Base-by-base conservation (phyloP, 495 filamentous ascomycete genomes). In the Saxophila tyrrhenica region DNA sequence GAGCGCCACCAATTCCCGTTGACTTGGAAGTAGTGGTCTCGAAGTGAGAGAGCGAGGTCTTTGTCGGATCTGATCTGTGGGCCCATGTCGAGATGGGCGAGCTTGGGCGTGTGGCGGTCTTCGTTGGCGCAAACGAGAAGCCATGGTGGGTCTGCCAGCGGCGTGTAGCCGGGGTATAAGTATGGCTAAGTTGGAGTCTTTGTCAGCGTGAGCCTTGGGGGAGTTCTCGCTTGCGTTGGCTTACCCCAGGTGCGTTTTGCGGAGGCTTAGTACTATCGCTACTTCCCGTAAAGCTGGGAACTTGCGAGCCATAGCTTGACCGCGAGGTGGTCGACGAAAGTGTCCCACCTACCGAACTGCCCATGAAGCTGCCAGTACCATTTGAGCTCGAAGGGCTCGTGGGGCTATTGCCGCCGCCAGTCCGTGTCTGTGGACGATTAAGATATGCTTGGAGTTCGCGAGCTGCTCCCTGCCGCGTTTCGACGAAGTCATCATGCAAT, bases 401-500 rank as follows among this genome's bases (percentile, higher is more conserved):
- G 38, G 50, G 64, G 52, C 55, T 65, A 16, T 43, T 58, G n/a
- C 41, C 41, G 17, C 41, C 41, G 7, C 48, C 62, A 13, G 64
- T 51, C 44, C 60, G 59, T 11, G 47, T 44, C 20, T 55, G 29
- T 1, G 65, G 65, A 0, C 59, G 44, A 41, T 69, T 67, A 0
- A 72, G 66, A 23, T 58, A 63, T 0, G 53, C 57, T 59, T 68
- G 63, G 0, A 71, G 54, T 8, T 64, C 57, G 17, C 62, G 54
- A 20, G 69, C 67, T 39, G 69, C 69, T 13, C 67, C 70, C 2
- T 57, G 59, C n/a, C 64, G 54, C 16, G 43, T 48, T 47, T 72
- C 70, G 11, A 59, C 48, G 54, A 66, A 71, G 57, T 72, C 69
- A 44, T 72, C 69, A 29, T 66, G 67, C 20, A 72, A 45, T 1